Base-by-base conservation (phyloP, 1,139 yeast genomes). In the Debaryomycetaceae sp. region DNA sequence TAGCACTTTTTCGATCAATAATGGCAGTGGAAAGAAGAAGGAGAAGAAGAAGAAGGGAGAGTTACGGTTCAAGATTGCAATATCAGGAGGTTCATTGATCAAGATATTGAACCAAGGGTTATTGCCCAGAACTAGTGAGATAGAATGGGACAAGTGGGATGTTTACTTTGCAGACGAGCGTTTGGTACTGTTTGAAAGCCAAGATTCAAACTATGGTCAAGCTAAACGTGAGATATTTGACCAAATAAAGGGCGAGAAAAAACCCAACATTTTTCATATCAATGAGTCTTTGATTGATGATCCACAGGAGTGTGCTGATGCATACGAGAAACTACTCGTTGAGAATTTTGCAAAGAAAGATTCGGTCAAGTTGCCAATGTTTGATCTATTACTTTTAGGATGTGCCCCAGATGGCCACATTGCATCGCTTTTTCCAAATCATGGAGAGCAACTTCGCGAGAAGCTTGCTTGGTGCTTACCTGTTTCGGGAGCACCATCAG, bases 381-480 rank as follows among this genome's bases (percentile, higher is more conserved):
- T 92, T 67, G 98, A 92, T 63, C 68, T 92, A 45, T 76, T 92
- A 48, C 70, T 92, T 48, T 73, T 92, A 46, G 98, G 98, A 16
- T 91, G 98, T 72, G 98, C 98, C 0, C 98, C 98, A 3, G 98
- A 92, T 61, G 98, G 98, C 19, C 98, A 92, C 60, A 87, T 91
- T 54, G 96, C 98, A 40, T 88, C 96, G 18, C 75, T 92, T 44
- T 92, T 92, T 71, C 98, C 98, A 14, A 85, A 86, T 57, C 94
- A 87, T 58, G 77, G 77, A 19, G 94, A 87, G 49, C 83, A 86
- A 41, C 72, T 92, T 49, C 77, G 98, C 55, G 98, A 92, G 59
- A 80, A 85, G 52, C 76, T 87, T 54, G 98, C 98, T 2, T 92
- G 98, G 98, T 92, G 92, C 50, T 86, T 89, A 37, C 95, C 98